These are phyloP conservation scores for Mycena vulgaris DNA, from an alignment of 768 basidiomycete genomes.

Conservation along the genomic window DNA sequence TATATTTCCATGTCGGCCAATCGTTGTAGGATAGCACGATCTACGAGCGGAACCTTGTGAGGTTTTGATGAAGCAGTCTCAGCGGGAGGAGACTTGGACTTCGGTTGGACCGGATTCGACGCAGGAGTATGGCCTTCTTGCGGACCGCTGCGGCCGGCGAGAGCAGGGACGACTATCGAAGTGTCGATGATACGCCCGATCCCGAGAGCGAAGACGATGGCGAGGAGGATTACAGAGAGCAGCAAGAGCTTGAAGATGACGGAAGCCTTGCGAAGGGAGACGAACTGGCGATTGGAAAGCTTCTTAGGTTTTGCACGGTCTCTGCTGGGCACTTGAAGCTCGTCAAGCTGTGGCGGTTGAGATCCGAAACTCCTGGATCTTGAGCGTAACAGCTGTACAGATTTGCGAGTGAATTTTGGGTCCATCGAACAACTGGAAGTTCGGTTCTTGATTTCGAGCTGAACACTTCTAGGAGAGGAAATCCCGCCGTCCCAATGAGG, in stretches of 20 bases:
- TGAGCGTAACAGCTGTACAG: slow-evolving; percentile 14
- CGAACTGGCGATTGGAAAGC: background rate
- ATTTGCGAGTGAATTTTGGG: background rate
- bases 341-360: background rate
- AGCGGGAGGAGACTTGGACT: background rate
- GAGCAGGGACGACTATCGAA: background rate
- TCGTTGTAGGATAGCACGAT: slow-evolving; percentile 46
- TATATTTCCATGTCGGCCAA: slow-evolving; percentile 42
- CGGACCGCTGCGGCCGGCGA: background rate
- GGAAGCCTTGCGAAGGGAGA: background rate
- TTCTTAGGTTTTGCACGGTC: background rate
- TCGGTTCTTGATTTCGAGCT: no score
- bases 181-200: background rate
- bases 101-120: background rate
- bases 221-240: background rate
- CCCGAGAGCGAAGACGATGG: background rate
- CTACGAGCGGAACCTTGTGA: slow-evolving; percentile 40
- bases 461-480: no score
- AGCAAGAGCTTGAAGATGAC: slow-evolving; percentile 14
- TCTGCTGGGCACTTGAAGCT: no score
- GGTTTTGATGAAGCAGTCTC: background rate
- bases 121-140: background rate
- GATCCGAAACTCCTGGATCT: slow-evolving; percentile 21
- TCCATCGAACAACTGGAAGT: background rate
- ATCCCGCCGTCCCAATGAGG: no score